Percentiles rank a stretch among this genome's conserved stretches.
phyloP scores from a whole-genome alignment of 2,329 filamentous ascomycete genomes.

The Lasiodiplodia citricola region DNA sequence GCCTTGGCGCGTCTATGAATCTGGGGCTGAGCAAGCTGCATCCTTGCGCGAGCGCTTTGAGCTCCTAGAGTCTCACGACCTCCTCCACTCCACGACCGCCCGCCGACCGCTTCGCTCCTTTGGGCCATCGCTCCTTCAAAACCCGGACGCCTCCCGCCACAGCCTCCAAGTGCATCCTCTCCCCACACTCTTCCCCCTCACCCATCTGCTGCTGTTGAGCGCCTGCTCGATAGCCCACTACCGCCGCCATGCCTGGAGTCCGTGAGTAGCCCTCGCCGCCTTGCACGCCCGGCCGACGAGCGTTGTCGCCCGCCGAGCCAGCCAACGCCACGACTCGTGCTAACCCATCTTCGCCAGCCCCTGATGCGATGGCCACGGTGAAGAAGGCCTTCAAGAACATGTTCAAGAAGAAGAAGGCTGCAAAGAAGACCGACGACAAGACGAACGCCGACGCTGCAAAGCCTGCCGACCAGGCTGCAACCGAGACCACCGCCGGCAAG shows the following conservation, averaged over 20 bases:
- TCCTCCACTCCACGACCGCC: constrained; percentile 25
- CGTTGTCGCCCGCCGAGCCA: background rate
- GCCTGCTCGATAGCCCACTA: constrained; percentile 7
- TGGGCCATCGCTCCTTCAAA: constrained; percentile 25
- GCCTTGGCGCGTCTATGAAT: constrained; percentile 15
- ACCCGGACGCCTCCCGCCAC: constrained; percentile 21
- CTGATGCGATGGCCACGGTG: constrained; percentile 41
- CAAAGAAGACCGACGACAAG: constrained; percentile 29
- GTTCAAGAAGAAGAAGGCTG: constrained; percentile 37
- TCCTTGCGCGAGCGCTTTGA: constrained; percentile 24
- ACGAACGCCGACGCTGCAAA: constrained; percentile 26
- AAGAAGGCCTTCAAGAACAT: constrained; percentile 47
- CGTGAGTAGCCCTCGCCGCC: constrained; percentile 39
- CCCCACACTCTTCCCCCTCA: background rate
- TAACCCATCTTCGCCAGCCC: constrained; percentile 34
- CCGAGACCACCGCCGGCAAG: constrained; percentile 35
- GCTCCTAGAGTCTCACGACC: constrained; percentile 26
- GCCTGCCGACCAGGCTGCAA: constrained; percentile 35
- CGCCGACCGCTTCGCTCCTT: constrained; percentile 26
- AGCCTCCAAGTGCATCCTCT: constrained; percentile 10
- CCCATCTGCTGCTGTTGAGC: constrained; percentile 4
- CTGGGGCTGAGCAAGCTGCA: constrained; percentile 28
- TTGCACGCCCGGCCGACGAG: background rate
- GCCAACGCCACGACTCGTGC: constrained; percentile 3
- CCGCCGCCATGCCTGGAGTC: constrained; percentile 44